Percentiles rank a stretch among this genome's conserved stretches.
These are phyloP conservation scores for Sporothrix variecibatus DNA, from an alignment of 2,329 filamentous ascomycete species.

Conservation along the genomic window DNA sequence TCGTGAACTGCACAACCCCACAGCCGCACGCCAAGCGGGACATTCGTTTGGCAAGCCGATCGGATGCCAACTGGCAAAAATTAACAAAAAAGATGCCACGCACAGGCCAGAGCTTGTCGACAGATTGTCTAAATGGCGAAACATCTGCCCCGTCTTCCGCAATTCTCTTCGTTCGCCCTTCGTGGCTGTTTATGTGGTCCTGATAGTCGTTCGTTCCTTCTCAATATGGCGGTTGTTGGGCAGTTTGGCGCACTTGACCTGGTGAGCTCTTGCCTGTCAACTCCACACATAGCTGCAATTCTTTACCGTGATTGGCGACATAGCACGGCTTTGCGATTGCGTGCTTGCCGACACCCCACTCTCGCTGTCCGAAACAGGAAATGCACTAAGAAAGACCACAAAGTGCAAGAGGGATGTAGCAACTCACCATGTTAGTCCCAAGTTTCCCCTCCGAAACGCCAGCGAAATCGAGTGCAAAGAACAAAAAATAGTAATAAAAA, in stretches of 20 bases:
- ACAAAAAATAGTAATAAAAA: neutral
- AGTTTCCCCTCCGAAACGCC: neutral
- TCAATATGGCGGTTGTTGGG: neutral
- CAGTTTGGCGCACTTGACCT: slow-evolving; percentile 9
- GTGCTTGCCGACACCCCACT: slow-evolving; percentile 25
- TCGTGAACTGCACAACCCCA: neutral
- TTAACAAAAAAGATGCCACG: neutral
- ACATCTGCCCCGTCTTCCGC: slow-evolving; percentile 14
- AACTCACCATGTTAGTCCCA: slow-evolving; percentile 13
- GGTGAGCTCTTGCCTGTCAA: slow-evolving; percentile 11
- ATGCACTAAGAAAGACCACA: slow-evolving; percentile 12
- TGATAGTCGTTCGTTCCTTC: neutral
- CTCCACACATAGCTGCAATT: slow-evolving; percentile 16
- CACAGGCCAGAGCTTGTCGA: neutral
- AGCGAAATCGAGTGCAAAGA: neutral
- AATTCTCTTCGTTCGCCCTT: slow-evolving; percentile 6
- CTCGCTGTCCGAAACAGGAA: slow-evolving; percentile 24
- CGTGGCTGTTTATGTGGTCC: neutral
- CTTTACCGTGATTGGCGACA: slow-evolving; percentile 19
- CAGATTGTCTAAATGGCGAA: slow-evolving; percentile 20
- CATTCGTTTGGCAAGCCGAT: neutral
- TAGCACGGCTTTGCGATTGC: slow-evolving; percentile 23
- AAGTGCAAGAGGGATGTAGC: slow-evolving; percentile 9
- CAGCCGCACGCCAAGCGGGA: slow-evolving; percentile 9
- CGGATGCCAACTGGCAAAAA: neutral